phyloP scores from a whole-genome alignment of 805 yeast genomes.

The Lachancea meyersii region DNA sequence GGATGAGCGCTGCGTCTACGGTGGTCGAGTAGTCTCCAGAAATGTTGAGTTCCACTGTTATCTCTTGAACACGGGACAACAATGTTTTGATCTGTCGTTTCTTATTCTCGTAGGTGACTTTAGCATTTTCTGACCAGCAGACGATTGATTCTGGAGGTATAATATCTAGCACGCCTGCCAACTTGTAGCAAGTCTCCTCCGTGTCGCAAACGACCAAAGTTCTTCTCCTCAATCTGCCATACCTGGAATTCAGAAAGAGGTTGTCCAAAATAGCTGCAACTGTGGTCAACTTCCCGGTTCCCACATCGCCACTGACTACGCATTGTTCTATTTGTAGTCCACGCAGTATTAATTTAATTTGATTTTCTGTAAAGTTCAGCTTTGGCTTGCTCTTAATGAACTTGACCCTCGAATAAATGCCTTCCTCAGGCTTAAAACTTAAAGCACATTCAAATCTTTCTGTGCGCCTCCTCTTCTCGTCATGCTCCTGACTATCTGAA shows the following conservation, averaged over 20 bases:
- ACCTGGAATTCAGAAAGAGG: constrained; percentile 1
- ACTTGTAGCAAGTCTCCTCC: constrained; percentile 3
- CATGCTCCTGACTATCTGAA: not conserved
- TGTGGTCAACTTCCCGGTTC: constrained; percentile 4
- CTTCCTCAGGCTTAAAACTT: not conserved
- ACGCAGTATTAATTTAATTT: not conserved
- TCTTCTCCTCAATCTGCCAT: not conserved
- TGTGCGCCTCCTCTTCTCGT: constrained; percentile 2
- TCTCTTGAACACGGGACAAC: constrained; percentile 2
- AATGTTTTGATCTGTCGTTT: not conserved
- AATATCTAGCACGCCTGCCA: not conserved
- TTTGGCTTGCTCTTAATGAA: not conserved
- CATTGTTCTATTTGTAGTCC: not conserved
- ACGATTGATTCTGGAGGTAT: not conserved
- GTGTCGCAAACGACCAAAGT: constrained; percentile 7
- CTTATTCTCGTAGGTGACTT: not conserved
- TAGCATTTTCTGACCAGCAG: not conserved
- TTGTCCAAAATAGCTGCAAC: constrained; percentile 4
- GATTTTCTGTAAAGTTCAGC: constrained; percentile 1
- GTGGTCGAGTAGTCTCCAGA: constrained; percentile 4
- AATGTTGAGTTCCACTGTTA: constrained; percentile 1
- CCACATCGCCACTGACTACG: constrained; percentile 4
- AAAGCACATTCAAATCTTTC: not conserved
- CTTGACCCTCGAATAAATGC: not conserved
- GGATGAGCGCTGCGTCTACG: constrained; percentile 2